These are phyloP conservation scores for Strobilomyces dryophilus DNA, from an alignment of 768 basidiomycete species.

Conservation along the genomic window DNA sequence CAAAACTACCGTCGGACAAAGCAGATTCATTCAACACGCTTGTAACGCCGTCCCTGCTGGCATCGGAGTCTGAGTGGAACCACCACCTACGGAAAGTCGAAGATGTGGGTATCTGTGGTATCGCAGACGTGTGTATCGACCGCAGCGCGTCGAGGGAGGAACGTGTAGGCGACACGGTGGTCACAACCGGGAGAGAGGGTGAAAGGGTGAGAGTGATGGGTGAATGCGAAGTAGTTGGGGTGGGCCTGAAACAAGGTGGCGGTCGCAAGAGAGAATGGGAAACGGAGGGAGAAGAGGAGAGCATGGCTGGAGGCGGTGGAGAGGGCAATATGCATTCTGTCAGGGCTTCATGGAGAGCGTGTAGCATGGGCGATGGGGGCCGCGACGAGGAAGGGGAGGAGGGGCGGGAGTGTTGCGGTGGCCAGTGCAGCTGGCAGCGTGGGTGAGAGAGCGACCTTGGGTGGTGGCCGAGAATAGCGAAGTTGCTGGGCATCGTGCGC, in stretches of 20 bases:
- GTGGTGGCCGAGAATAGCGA: not conserved
- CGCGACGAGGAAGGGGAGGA: constrained; percentile 5
- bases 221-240: constrained; percentile 36
- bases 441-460: constrained; percentile 9
- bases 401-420: not conserved
- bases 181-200: constrained; percentile 16
- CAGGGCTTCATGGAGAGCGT: constrained; percentile 44
- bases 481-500: not conserved
- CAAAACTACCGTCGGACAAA: constrained; percentile 33
- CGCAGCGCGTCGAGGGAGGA: constrained; percentile 62
- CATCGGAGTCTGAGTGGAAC: constrained; percentile 40
- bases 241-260: constrained; percentile 52
- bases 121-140: constrained; percentile 32
- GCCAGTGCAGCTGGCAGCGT: no score
- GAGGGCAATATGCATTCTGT: constrained; percentile 37
- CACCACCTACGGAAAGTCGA: constrained; percentile 41
- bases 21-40: constrained; percentile 51
- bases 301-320: constrained; percentile 41
- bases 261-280: constrained; percentile 36
- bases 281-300: constrained; percentile 35
- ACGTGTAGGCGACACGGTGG: constrained; percentile 28
- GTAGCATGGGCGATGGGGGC: constrained; percentile 39
- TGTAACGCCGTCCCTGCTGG: constrained; percentile 41
- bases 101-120: constrained; percentile 25
- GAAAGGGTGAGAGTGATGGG: constrained; percentile 10